Conservation (phyloP, 208 protist species). For the Histomonas meleagridis region DNA sequence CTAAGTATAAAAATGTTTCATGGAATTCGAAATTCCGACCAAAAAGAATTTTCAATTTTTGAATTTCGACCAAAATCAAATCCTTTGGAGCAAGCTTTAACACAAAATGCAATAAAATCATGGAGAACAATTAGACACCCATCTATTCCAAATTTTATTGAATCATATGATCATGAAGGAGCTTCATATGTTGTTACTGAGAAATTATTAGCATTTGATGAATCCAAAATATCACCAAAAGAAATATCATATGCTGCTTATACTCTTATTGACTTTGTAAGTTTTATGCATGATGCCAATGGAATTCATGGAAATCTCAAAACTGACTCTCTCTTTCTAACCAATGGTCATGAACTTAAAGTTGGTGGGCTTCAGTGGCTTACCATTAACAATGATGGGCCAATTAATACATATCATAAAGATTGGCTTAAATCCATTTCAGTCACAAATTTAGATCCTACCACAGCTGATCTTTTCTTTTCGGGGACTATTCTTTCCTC, state of each 20-base stretch:
- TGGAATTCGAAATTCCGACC: background rate
- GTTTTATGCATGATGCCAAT: background rate
- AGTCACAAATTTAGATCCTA: background rate
- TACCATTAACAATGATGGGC: background rate
- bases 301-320: background rate
- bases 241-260: background rate
- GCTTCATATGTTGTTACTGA: background rate
- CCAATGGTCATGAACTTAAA: background rate
- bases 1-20: background rate
- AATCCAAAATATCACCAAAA: background rate
- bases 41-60: slow-evolving; percentile 30
- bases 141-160: background rate
- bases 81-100: background rate
- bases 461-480: background rate
- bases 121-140: background rate
- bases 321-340: background rate
- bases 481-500: background rate
- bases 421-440: background rate
- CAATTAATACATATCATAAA: background rate
- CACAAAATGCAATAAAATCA: background rate
- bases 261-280: background rate
- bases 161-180: background rate
- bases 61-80: background rate
- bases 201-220: background rate
- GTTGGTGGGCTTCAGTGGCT: background rate